Evolutionary conservation across 2,329 filamentous ascomycete genomes (phyloP).

Genomic region (Purpureocillium lavendulum): DNA sequence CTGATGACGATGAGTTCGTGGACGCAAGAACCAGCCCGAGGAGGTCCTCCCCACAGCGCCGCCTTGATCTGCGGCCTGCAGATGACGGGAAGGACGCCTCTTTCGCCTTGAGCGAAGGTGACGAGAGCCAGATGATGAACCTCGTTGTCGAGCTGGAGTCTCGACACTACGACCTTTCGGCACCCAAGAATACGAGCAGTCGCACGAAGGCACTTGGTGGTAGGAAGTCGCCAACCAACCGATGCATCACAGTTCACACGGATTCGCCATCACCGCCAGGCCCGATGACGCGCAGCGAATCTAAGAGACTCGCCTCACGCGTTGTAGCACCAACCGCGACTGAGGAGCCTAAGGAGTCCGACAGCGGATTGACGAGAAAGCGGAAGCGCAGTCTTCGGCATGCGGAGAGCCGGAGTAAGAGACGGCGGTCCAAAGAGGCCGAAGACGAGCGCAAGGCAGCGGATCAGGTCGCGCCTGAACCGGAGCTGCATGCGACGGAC

Average conservation of each 20-base stretch:
- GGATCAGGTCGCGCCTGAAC: neutral
- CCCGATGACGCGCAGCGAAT: constrained; percentile 5
- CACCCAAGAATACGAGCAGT: constrained; percentile 9
- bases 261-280: constrained; percentile 11
- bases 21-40: constrained; percentile 39
- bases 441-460: neutral
- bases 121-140: constrained; percentile 38
- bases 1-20: constrained; percentile 37
- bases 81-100: constrained; percentile 19
- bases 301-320: constrained; percentile 7
- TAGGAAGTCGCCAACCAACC: constrained; percentile 2
- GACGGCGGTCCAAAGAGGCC: constrained; percentile 12
- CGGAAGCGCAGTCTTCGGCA: constrained; percentile 15
- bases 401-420: constrained; percentile 18
- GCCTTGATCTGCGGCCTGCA: neutral
- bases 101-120: constrained; percentile 33
- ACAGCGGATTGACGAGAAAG: constrained; percentile 16
- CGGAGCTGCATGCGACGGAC: neutral
- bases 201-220: constrained; percentile 9
- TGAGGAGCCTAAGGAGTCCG: constrained; percentile 2
- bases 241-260: constrained; percentile 13
- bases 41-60: constrained; percentile 8
- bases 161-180: constrained; percentile 19
- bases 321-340: constrained; percentile 17
- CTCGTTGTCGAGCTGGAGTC: constrained; percentile 43